Evolutionary conservation across 2,329 filamentous ascomycete genomes (phyloP).

Genomic region (Aspergillus nomiae): DNA sequence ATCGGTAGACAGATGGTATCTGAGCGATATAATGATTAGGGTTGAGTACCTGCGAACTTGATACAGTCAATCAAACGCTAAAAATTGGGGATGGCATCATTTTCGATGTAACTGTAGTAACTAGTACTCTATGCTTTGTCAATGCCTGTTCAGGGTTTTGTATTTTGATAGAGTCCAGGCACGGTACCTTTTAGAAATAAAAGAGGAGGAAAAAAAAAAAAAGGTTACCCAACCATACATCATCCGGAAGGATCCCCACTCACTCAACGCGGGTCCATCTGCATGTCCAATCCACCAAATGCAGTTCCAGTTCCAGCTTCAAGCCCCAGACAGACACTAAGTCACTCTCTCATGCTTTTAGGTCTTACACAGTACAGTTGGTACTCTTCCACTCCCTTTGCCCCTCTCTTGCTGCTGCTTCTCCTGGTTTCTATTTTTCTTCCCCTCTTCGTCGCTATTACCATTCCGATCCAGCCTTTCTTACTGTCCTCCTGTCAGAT

Average conservation of each 20-base stretch:
- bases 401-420: slow-evolving; percentile 9
- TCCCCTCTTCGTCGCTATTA: slow-evolving; percentile 5
- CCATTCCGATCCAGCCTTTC: background rate
- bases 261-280: slow-evolving; percentile 2
- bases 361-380: background rate
- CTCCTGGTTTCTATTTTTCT: slow-evolving; percentile 1
- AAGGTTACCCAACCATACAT: background rate
- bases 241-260: background rate
- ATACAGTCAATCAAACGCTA: slow-evolving; percentile 1
- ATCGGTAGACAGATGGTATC: background rate
- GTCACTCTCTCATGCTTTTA: background rate
- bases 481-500: background rate
- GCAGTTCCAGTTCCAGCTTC: slow-evolving; percentile 2
- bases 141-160: background rate
- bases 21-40: background rate
- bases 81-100: slow-evolving; percentile 1
- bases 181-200: background rate
- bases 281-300: background rate
- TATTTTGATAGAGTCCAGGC: background rate
- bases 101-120: background rate
- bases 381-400: background rate
- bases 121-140: background rate
- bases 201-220: background rate
- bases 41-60: background rate
- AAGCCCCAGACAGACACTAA: background rate